phyloP scores from a whole-genome alignment of 2,329 filamentous ascomycete genomes.

The Ramichloridium luteum region DNA sequence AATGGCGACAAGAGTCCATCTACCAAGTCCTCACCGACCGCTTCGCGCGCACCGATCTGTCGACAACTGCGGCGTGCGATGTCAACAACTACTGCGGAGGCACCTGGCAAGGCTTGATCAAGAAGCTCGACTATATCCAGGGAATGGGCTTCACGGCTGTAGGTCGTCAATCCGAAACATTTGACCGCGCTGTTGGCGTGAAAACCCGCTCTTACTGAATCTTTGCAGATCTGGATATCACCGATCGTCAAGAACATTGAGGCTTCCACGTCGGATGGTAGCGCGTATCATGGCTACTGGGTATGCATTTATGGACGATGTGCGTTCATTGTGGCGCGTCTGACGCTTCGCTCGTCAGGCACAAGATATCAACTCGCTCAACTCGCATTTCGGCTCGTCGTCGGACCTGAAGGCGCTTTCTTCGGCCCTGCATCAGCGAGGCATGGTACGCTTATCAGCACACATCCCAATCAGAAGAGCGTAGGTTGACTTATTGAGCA shows the following conservation, averaged over 20 bases:
- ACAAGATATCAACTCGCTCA: constrained; percentile 33
- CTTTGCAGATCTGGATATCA: constrained; percentile 23
- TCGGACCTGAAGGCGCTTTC: constrained; percentile 33
- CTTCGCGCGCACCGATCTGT: constrained; percentile 38
- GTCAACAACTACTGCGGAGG: constrained; percentile 35
- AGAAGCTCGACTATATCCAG: constrained; percentile 37
- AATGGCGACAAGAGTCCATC: constrained; percentile 29
- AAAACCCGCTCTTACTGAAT: not conserved
- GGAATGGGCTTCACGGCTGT: constrained; percentile 36
- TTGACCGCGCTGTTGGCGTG: too few relatives aligned
- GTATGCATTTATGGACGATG: too few relatives aligned
- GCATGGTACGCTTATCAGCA: constrained; percentile 25
- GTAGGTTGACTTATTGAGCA: too few relatives aligned
- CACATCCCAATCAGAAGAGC: not conserved
- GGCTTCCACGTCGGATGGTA: constrained; percentile 26
- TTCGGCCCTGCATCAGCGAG: constrained; percentile 32
- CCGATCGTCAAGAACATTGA: constrained; percentile 32
- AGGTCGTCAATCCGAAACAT: constrained; percentile 3
- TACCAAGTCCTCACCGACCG: constrained; percentile 49
- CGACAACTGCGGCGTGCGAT: constrained; percentile 34
- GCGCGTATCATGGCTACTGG: constrained; percentile 38
- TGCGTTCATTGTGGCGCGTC: too few relatives aligned
- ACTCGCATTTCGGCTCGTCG: constrained; percentile 34
- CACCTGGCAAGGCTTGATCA: constrained; percentile 34
- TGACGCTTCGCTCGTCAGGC: too few relatives aligned